These are phyloP conservation scores for Peterozyma xylosa DNA, from an alignment of 805 yeast species.

Conservation along the genomic window DNA sequence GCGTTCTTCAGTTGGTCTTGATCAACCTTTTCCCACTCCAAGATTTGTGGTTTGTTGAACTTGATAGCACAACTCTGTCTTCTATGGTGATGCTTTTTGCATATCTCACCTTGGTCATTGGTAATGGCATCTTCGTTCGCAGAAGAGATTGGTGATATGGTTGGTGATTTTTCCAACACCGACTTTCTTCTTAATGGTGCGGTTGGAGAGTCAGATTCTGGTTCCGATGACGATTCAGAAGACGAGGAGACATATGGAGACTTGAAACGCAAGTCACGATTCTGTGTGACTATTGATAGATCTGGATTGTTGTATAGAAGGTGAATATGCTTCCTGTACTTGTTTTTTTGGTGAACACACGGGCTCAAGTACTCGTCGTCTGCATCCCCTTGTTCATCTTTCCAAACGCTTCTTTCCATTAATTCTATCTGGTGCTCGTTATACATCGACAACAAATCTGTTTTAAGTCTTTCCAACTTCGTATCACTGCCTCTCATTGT, in stretches of 20 bases:
- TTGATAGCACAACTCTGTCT: constrained; percentile 40
- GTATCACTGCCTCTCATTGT: background rate
- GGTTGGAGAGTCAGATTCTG: too few relatives aligned
- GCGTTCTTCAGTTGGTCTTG: background rate
- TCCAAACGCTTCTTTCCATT: too few relatives aligned
- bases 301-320: too few relatives aligned
- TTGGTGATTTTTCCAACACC: constrained; percentile 28
- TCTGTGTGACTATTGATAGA: too few relatives aligned
- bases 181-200: constrained; percentile 2
- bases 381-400: too few relatives aligned
- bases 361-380: too few relatives aligned
- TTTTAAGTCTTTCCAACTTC: constrained; percentile 2
- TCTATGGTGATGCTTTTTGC: constrained; percentile 28
- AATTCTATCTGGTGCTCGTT: background rate
- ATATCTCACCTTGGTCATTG: constrained; percentile 1
- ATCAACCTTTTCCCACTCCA: constrained; percentile 11
- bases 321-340: too few relatives aligned
- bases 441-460: constrained; percentile 2
- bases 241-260: too few relatives aligned
- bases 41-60: constrained; percentile 30
- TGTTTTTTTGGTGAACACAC: too few relatives aligned
- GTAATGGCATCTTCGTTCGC: background rate
- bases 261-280: too few relatives aligned
- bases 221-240: too few relatives aligned
- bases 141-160: constrained; percentile 11